phyloP scores from a whole-genome alignment of 768 basidiomycete species.

The Tulasnella sp. region DNA sequence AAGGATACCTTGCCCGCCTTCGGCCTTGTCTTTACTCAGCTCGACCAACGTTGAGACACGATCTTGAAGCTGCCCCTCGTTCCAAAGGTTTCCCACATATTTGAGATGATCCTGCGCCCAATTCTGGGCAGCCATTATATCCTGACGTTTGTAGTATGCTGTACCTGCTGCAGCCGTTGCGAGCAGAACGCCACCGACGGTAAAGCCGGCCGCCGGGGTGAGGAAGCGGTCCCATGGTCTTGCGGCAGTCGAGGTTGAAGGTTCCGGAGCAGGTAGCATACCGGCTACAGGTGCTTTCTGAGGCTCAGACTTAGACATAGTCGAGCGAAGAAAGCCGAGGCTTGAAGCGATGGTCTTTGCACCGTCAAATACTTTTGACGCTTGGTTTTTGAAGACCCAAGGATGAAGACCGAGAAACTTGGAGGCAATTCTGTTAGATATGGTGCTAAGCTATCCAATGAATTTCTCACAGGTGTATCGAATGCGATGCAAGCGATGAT shows the following conservation, averaged over 20 bases:
- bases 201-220: constrained; percentile 33
- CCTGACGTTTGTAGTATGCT: constrained; percentile 71
- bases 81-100: constrained; percentile 80
- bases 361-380: constrained; percentile 55
- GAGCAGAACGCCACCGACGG: constrained; percentile 59
- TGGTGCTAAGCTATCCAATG: not conserved
- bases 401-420: constrained; percentile 87
- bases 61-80: constrained; percentile 46
- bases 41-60: constrained; percentile 53
- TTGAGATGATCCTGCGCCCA: constrained; percentile 86
- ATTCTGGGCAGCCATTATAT: constrained; percentile 53
- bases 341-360: constrained; percentile 50
- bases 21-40: constrained; percentile 39
- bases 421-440: not conserved
- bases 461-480: constrained; percentile 67
- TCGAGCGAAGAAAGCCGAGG: constrained; percentile 38
- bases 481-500: constrained; percentile 78
- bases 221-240: constrained; percentile 10
- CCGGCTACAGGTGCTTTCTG: not conserved
- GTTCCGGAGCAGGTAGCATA: not conserved
- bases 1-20: constrained; percentile 35
- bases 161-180: constrained; percentile 78
- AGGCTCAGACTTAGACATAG: not conserved
- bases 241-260: not conserved
- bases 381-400: constrained; percentile 69